Evolutionary conservation across 2,329 filamentous ascomycete genomes (phyloP).

Genomic region (Pseudogymnoascus sp.): DNA sequence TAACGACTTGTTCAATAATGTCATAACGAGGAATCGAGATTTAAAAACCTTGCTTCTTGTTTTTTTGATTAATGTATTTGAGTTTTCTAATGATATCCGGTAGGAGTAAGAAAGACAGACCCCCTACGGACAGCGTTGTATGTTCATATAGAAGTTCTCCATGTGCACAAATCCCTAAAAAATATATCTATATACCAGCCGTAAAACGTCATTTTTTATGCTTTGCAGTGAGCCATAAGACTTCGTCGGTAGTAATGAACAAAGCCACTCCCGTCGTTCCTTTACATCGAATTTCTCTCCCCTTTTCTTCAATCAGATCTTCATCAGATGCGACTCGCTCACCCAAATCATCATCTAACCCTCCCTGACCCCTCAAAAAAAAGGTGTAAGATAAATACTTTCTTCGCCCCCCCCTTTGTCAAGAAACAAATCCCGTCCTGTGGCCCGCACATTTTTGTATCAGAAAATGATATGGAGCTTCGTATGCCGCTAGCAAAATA

Average conservation of each 20-base stretch:
- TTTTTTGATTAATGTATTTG: neutral
- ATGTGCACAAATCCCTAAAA: conserved; percentile 4
- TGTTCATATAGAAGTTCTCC: conserved; percentile 1
- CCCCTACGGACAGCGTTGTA: neutral
- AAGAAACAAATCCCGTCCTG: conserved; percentile 4
- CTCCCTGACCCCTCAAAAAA: neutral
- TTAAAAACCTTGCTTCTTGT: neutral
- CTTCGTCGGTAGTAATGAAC: conserved; percentile 7
- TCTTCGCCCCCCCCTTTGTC: neutral
- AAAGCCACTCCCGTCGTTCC: neutral
- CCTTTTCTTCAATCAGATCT: conserved; percentile 3
- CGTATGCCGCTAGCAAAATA: conserved; percentile 3
- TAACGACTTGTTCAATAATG: neutral
- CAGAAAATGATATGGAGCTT: conserved; percentile 5
- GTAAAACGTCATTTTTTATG: conserved; percentile 5
- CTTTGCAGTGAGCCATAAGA: conserved; percentile 3
- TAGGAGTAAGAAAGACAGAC: neutral
- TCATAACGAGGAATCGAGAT: neutral
- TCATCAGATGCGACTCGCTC: conserved; percentile 4
- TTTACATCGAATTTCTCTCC: neutral
- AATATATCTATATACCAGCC: conserved; percentile 6
- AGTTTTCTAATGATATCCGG: neutral
- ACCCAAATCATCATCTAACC: neutral
- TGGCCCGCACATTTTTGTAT: conserved; percentile 5
- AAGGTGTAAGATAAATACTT: conserved; percentile 1